Percentiles rank a stretch among this genome's conserved stretches.
These are phyloP conservation scores for Epichloe typhina DNA, from an alignment of 2,329 filamentous ascomycete species.

Conservation along the genomic window DNA sequence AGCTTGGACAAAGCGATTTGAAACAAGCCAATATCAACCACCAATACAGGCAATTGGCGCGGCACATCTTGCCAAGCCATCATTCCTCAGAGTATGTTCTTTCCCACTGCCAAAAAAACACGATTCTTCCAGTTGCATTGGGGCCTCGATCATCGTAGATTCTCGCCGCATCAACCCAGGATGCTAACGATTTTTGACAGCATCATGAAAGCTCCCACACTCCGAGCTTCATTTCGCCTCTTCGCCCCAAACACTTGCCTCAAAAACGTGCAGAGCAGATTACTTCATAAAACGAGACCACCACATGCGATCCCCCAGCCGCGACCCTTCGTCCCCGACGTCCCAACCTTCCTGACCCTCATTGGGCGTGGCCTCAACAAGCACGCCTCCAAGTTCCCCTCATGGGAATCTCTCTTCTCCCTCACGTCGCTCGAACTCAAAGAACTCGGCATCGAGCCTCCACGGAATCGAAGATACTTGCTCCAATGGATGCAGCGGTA, in stretches of 20 bases:
- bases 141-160: too few relatives aligned
- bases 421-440: slow-evolving; percentile 65
- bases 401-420: slow-evolving; percentile 83
- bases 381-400: slow-evolving; percentile 75
- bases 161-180: neutral
- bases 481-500: slow-evolving; percentile 82
- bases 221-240: slow-evolving; percentile 20
- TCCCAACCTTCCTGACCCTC: slow-evolving; percentile 72
- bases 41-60: neutral
- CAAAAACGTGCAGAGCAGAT: slow-evolving; percentile 25
- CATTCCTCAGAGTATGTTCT: neutral
- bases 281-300: slow-evolving; percentile 28
- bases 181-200: slow-evolving; percentile 1
- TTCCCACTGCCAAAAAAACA: neutral
- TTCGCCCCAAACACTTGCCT: slow-evolving; percentile 19
- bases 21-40: slow-evolving; percentile 9
- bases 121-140: too few relatives aligned
- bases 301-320: slow-evolving; percentile 45
- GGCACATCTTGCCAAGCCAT: neutral
- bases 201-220: slow-evolving; percentile 20
- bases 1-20: neutral
- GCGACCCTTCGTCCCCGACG: slow-evolving; percentile 77
- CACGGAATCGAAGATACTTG: slow-evolving; percentile 70
- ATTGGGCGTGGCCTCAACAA: slow-evolving; percentile 79
- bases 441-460: slow-evolving; percentile 75